Conservation (phyloP, 371 early-diverging fungal species). For the Saksenaea oblongispora region DNA sequence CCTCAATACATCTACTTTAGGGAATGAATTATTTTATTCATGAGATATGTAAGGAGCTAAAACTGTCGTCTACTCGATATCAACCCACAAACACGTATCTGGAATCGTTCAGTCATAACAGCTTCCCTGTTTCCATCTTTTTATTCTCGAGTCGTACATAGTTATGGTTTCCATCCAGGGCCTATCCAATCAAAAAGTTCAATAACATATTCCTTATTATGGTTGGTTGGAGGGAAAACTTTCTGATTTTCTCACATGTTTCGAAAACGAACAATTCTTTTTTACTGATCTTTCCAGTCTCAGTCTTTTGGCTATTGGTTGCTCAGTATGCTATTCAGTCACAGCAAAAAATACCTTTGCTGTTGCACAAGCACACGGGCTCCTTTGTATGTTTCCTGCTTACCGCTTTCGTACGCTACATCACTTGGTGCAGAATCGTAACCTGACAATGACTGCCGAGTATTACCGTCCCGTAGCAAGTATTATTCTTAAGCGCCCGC, state of each 20-base stretch:
- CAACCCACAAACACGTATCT: background rate
- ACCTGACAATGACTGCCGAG: background rate
- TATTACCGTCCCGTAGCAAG: conserved; percentile 24
- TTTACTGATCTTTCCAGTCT: too few relatives aligned
- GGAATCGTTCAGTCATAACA: background rate
- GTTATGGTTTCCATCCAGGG: background rate
- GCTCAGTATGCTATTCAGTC: too few relatives aligned
- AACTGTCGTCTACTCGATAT: background rate
- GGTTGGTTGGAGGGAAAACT: background rate
- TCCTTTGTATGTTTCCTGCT: too few relatives aligned
- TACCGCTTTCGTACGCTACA: background rate
- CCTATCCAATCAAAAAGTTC: background rate
- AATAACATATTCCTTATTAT: background rate
- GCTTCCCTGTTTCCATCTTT: background rate
- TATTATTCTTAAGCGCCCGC: conserved; percentile 14
- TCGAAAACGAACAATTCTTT: too few relatives aligned
- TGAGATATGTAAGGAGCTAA: too few relatives aligned
- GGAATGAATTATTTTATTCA: too few relatives aligned
- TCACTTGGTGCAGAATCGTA: background rate
- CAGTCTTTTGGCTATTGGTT: too few relatives aligned
- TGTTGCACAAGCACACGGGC: too few relatives aligned
- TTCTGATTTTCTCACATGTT: conserved; percentile 3
- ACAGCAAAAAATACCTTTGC: too few relatives aligned
- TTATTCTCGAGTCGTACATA: background rate
- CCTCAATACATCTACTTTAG: background rate